A percentile compares a stretch with the other conserved stretches of the same genome.
Evolutionary conservation across 306 rosid genomes (phyloP).

Genomic region (Lithocarpus polystachyus): DNA sequence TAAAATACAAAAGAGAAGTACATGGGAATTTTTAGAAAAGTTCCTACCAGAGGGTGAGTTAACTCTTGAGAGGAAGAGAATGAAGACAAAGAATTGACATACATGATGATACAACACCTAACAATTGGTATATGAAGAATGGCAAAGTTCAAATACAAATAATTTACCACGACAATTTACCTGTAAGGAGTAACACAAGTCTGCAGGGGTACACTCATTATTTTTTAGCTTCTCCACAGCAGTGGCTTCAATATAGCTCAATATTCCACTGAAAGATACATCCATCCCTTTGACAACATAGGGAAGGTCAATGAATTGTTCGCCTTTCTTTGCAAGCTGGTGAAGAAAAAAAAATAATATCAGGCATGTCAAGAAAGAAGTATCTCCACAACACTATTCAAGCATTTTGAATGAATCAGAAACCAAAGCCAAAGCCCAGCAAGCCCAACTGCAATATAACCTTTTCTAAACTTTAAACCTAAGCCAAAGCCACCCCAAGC

Average conservation of each 20-base stretch:
- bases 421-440: neutral
- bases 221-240: constrained; percentile 72
- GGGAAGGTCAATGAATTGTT: constrained; percentile 76
- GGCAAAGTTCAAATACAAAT: constrained; percentile 2
- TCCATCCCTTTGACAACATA: constrained; percentile 97
- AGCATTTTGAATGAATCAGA: neutral
- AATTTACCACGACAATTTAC: constrained; percentile 21
- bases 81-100: neutral
- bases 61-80: neutral
- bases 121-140: neutral
- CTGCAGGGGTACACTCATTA: constrained; percentile 90
- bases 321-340: constrained; percentile 92
- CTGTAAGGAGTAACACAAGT: constrained; percentile 93
- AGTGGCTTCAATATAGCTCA: constrained; percentile 87
- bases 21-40: neutral
- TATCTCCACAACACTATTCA: neutral
- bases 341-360: constrained; percentile 11
- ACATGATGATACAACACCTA: neutral
- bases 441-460: neutral
- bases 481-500: neutral
- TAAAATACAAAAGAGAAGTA: neutral
- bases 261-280: constrained; percentile 86
- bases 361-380: constrained; percentile 9
- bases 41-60: neutral
- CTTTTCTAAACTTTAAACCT: neutral